Evolutionary conservation across 768 basidiomycete genomes (phyloP).

Genomic region (Kwoniella mangroviensis): DNA sequence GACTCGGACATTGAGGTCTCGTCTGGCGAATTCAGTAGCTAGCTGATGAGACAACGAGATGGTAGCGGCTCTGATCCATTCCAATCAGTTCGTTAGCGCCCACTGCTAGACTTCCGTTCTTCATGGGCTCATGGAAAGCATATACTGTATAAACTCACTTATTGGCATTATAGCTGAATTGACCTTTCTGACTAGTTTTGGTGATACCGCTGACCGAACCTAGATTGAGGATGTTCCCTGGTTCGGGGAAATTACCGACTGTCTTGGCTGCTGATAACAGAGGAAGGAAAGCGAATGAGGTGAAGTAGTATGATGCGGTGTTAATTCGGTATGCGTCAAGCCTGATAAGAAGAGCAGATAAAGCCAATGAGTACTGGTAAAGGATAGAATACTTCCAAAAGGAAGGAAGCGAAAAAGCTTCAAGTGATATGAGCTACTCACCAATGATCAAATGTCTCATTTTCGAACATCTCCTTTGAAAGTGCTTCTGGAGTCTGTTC

Average conservation of each 20-base stretch:
- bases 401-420: not conserved
- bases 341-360: constrained; percentile 27
- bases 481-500: constrained; percentile 52
- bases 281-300: constrained; percentile 79
- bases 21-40: constrained; percentile 49
- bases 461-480: constrained; percentile 52
- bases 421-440: constrained; percentile 12
- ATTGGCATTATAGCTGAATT: constrained; percentile 62
- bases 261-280: constrained; percentile 75
- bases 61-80: constrained; percentile 7
- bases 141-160: constrained; percentile 50
- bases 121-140: not conserved
- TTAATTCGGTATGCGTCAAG: constrained; percentile 51
- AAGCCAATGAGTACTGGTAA: too few relatives aligned
- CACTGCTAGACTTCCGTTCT: not conserved
- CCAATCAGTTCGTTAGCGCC: not conserved
- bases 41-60: constrained; percentile 30
- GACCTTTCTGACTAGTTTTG: constrained; percentile 59
- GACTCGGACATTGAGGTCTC: constrained; percentile 45
- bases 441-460: constrained; percentile 53
- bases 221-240: constrained; percentile 61
- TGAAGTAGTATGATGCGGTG: constrained; percentile 66
- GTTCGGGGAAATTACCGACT: constrained; percentile 55
- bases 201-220: constrained; percentile 61
- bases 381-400: too few relatives aligned